Conservation (phyloP, 164 flowering plant genomes). For the Buxus sempervirens region DNA sequence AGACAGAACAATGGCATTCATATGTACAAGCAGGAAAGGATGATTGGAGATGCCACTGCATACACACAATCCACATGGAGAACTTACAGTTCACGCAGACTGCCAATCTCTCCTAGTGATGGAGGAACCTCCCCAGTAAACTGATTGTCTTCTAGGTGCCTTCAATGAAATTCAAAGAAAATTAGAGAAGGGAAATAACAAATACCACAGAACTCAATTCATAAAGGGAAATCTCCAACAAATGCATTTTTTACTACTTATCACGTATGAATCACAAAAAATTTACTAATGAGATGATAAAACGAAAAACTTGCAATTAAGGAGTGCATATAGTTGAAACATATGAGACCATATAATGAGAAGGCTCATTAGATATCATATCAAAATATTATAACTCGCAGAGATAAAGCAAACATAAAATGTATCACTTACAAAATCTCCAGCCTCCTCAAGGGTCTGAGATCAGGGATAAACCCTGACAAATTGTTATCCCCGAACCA, state of each 20-base stretch:
- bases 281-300: not conserved
- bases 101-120: conserved; percentile 45
- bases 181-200: not conserved
- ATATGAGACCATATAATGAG: not conserved
- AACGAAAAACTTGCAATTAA: not conserved
- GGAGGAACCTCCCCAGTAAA: conserved; percentile 59
- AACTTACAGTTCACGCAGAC: conserved; percentile 71
- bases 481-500: conserved; percentile 71
- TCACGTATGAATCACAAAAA: not conserved
- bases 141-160: conserved; percentile 73
- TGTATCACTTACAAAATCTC: conserved; percentile 56
- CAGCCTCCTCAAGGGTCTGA: conserved; percentile 53
- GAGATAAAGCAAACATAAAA: not conserved
- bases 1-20: not conserved
- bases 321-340: not conserved
- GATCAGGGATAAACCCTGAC: conserved; percentile 76
- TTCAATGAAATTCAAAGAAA: conserved; percentile 18
- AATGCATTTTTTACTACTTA: not conserved
- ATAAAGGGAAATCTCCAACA: not conserved
- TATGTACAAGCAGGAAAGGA: not conserved
- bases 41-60: not conserved
- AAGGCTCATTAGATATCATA: not conserved
- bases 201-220: not conserved
- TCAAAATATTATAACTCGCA: not conserved
- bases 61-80: conserved; percentile 8